Base-by-base conservation (phyloP, 495 filamentous ascomycete species). In the Xylaria longipes region DNA sequence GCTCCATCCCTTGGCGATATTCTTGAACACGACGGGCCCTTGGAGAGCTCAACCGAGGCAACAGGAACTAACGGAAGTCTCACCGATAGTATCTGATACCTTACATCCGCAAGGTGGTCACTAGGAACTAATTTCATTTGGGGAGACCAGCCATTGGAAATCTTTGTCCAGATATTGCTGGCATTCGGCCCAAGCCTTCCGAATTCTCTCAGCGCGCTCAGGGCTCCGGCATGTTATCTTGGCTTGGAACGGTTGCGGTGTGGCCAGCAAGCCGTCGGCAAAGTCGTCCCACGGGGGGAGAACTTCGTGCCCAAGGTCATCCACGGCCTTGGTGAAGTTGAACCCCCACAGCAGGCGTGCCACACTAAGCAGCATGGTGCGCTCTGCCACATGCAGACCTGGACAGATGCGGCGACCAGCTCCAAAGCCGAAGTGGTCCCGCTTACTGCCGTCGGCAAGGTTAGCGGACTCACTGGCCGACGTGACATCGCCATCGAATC, bases 321-420 rank as follows among this genome's bases (percentile, higher is more conserved):
- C 52, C 2, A 31, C 27, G 52, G 22, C 52, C 52, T 56, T 56
- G 11, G 1, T n/a, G 46, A 50, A 1, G n/a, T 50, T 50, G 46
- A 50, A 90, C 0, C 80, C 84, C 71, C 87, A 86, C n/a, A 91
- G 69, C 1, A 86, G 65, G 35, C 83, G 77, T 0, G 85, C 78
- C 5, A 85, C 74, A n/a, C 70, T 78, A 0, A 88, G 35, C 68
- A 81, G 88, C 15, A 90, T 50, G 3, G 77, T 85, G 1, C 79
- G 79, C 45, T 89, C 88, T 0, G 88, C 89, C 0, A 90, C 71
- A 8, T 81, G 73, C 20, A 86, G 50, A 0, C 87, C 88, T 0
- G 83, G 82, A 61, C 88, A 90, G 7, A 87, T 77, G 0, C 88
- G 81, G 3, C 88, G 81, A 0, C 88, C 88, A 22, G 83, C 86